phyloP scores from a whole-genome alignment of 2,329 filamentous ascomycete species.

The Elsinoe batatas region DNA sequence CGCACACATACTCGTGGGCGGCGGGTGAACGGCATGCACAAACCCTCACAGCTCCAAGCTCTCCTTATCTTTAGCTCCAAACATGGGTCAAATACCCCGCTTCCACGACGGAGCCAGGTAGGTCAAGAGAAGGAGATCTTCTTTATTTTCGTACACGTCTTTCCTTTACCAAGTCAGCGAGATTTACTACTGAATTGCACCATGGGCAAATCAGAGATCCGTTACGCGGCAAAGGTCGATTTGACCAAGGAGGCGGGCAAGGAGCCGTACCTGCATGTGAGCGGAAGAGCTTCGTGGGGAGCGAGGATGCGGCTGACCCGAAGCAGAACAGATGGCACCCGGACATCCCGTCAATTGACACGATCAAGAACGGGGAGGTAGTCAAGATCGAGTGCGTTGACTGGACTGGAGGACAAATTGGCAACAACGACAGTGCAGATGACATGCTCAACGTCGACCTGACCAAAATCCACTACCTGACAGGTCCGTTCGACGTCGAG shows the following conservation, averaged over 20 bases:
- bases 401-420: conserved; percentile 67
- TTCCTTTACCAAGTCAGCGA: background rate
- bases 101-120: background rate
- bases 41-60: background rate
- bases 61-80: background rate
- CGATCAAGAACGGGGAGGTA: conserved; percentile 71
- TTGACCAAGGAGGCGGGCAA: conserved; percentile 61
- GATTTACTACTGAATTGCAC: background rate
- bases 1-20: background rate
- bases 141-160: background rate
- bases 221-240: conserved; percentile 63
- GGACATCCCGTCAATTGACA: conserved; percentile 64
- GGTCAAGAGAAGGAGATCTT: background rate
- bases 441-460: conserved; percentile 78
- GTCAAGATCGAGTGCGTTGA: conserved; percentile 92
- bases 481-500: conserved; percentile 79
- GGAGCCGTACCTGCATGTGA: conserved; percentile 61
- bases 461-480: conserved; percentile 77
- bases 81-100: conserved; percentile 6
- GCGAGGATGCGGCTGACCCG: conserved; percentile 10
- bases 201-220: conserved; percentile 49
- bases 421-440: conserved; percentile 82
- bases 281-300: conserved; percentile 22
- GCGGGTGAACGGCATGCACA: conserved; percentile 6
- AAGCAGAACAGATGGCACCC: conserved; percentile 83